These are phyloP conservation scores for Vanrija sp. DNA, from an alignment of 1,284 basidiomycete genomes.

Conservation along the genomic window DNA sequence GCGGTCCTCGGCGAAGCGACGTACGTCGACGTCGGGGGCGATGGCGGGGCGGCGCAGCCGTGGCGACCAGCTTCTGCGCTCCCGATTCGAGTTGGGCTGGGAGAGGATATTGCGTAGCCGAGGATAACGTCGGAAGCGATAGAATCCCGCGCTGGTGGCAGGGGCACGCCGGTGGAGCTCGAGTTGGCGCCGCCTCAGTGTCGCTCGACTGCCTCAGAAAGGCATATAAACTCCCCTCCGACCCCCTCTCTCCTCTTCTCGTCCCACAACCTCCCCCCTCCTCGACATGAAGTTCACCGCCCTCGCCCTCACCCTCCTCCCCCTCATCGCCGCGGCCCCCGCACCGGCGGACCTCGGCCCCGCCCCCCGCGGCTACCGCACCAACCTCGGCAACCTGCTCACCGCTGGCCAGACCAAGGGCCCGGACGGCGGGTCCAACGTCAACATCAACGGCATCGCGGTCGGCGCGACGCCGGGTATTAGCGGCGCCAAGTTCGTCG, in stretches of 20 bases:
- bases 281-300: not conserved
- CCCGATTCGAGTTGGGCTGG: too few relatives aligned
- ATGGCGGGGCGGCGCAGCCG: too few relatives aligned
- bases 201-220: too few relatives aligned
- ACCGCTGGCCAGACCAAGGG: not conserved
- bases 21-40: too few relatives aligned
- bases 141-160: too few relatives aligned
- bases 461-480: not conserved
- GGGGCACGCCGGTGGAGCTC: too few relatives aligned
- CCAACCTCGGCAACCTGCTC: not conserved
- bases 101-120: too few relatives aligned
- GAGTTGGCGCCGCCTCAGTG: too few relatives aligned
- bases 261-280: not conserved
- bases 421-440: not conserved
- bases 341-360: not conserved
- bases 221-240: too few relatives aligned
- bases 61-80: too few relatives aligned
- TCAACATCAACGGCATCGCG: not conserved
- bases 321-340: not conserved
- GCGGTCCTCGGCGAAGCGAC: too few relatives aligned
- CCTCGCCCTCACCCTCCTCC: constrained; percentile 2
- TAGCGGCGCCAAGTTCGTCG: constrained; percentile 3
- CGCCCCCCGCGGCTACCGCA: not conserved
- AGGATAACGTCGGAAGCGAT: too few relatives aligned
- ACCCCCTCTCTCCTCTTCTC: not conserved